Evolutionary conservation across 2,329 filamentous ascomycete genomes (phyloP), one percentile per base, ranked within the genome.

Genomic region (Hymenoscyphus repandus): DNA sequence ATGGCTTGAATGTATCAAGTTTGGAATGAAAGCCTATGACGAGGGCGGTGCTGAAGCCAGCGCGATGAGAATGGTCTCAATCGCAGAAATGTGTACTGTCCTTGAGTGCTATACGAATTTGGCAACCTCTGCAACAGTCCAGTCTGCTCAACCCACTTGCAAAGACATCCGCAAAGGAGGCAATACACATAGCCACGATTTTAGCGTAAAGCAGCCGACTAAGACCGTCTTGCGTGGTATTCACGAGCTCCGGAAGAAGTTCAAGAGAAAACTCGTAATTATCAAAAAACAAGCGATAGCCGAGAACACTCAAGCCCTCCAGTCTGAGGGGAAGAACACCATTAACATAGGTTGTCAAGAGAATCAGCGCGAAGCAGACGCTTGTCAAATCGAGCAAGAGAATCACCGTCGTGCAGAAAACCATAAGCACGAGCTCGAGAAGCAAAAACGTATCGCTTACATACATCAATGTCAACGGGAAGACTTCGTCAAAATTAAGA

Each of bases 1-100:
- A 13, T 36, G 48, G n/a, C 20, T 55, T 5, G 17, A 47, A 34
- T 38, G 34, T 13, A 47, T 56, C 9, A 45, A 48, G 27, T 20
- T 49, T 20, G 51, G 13, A 40, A 40, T 40, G 38, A 40, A 15
- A 17, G 17, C 15, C 38, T 20, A 20, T 20, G 18, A 20, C 18
- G n/a, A 40, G 18, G 34, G 15, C 12, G 38, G 17, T 11, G 18
- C 13, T 40, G 3, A 9, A 40, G 34, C 12, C 5, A 18, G 17
- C n/a, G 18, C 13, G 15, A 40, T 40, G 38, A 40, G n/a, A 11
- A 5, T 9, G 17, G 5, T 17, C 10, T 11, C 17, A 40, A 11
- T 20, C 38, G 11, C 10, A 20, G n/a, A 40, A 20, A 40, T 40
- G 10, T 20, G 18, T 11, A 17, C n/a, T 15, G 6, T 40, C n/a